These are phyloP conservation scores for Nowakowskiella sp. DNA, from an alignment of 192 early-diverging fungal species.

Conservation along the genomic window DNA sequence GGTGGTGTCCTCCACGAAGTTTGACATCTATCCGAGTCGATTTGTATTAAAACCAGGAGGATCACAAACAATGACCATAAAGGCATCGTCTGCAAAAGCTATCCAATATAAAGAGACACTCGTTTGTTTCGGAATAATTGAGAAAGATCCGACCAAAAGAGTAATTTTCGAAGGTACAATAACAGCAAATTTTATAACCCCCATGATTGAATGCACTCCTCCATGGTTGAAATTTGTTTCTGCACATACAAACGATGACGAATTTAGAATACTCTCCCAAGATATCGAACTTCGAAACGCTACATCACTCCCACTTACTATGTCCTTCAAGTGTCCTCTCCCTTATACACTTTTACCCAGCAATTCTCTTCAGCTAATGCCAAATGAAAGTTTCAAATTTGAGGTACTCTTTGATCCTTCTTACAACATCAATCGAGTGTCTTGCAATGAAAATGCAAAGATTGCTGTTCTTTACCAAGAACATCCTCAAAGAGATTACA, in stretches of 20 bases:
- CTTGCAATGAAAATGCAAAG: constrained; percentile 39
- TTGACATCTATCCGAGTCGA: constrained; percentile 42
- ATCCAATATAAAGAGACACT: constrained; percentile 30
- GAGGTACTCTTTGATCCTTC: constrained; percentile 33
- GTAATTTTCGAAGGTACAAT: constrained; percentile 29
- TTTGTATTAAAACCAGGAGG: constrained; percentile 41
- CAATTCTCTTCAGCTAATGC: constrained; percentile 17
- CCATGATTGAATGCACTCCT: constrained; percentile 36
- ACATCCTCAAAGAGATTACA: constrained; percentile 45
- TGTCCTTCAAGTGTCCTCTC: constrained; percentile 36
- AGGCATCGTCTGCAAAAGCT: constrained; percentile 36
- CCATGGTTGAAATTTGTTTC: constrained; percentile 35
- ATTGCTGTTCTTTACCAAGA: constrained; percentile 43
- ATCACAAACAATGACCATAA: constrained; percentile 34
- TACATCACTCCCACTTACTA: constrained; percentile 33
- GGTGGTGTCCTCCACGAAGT: constrained; percentile 15
- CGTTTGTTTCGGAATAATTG: constrained; percentile 38
- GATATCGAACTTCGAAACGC: constrained; percentile 35
- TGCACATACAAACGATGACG: constrained; percentile 35
- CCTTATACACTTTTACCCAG: neutral
- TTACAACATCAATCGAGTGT: constrained; percentile 34
- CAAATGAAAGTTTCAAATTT: constrained; percentile 20
- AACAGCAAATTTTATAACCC: constrained; percentile 48
- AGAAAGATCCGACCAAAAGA: constrained; percentile 44
- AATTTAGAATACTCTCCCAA: constrained; percentile 26